Base-by-base conservation (phyloP, 768 basidiomycete species). In the Atractiella rhizophila region DNA sequence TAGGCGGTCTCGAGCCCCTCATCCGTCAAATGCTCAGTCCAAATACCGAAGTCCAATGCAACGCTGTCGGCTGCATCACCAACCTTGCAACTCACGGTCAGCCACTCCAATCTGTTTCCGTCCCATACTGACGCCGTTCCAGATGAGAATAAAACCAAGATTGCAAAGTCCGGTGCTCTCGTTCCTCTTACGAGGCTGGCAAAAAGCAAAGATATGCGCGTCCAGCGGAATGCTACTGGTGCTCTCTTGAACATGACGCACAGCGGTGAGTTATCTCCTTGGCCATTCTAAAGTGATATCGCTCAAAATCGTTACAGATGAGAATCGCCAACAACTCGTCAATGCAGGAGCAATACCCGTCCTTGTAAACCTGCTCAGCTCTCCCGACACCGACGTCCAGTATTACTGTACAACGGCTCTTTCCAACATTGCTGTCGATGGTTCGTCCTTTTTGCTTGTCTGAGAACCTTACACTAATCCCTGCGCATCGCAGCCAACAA, bases 181-280 rank as follows among this genome's bases (percentile, higher is more conserved):
- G 82, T 91, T 18, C 91, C 91, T 19, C 70, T 98, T 28, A 96
- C 91, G 32, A 70, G 91, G 37, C 68, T 98, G 31, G 91, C 91
- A 25, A 74, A 82, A 48, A 91, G 83, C 19, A 96, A 96, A 62
- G 91, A 98, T 58, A 94, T 98, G 88, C 71, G 91, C 10, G 91
- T 98, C 4, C 91, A 98, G 60, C 70, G 91, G 46, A 98, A 98
- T 56, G 91, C 91, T 10, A 98, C 91, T 2, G 91, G 91, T 7
- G 91, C 91, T 29, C 64, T 98, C 43, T 66, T 98, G 27, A 98
- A 98, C 59, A 96, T 96, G 91, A 98, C 91, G 27, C 91, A 98
- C 63, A 91, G 85, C 20, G 86, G 86, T 83, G 25, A 13, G 48
- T 36, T 19, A 3, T 21, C 7, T 27, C 5, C 25, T 2, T 15